Conservation (phyloP, 139 green algal species). For the Zygnema cylindricum region DNA sequence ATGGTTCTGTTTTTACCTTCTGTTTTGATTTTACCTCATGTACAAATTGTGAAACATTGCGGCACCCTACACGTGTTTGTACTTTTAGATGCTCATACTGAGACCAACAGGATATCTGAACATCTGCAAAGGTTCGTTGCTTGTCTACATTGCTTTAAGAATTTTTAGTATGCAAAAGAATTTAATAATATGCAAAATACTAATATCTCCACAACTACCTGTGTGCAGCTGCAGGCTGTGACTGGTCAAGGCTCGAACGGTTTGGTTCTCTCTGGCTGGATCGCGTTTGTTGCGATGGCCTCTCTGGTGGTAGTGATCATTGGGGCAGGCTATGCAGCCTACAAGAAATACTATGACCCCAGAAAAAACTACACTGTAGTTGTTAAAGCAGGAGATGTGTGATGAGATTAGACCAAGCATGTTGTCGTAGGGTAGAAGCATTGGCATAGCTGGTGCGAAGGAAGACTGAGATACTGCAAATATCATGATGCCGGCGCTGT, state of each 20-base stretch:
- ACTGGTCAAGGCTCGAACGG: neutral
- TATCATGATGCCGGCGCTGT: neutral
- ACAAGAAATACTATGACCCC: slow-evolving; percentile 50
- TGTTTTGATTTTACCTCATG: too few species aligned
- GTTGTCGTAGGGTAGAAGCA: neutral
- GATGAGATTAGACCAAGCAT: neutral
- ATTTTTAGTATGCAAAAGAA: too few species aligned
- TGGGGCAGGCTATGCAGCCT: slow-evolving; percentile 25
- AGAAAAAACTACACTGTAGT: slow-evolving; percentile 53
- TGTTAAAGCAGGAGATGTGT: slow-evolving; percentile 60
- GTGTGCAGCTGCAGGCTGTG: slow-evolving; percentile 29
- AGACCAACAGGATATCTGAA: too few species aligned
- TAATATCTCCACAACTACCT: too few species aligned
- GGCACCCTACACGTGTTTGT: too few species aligned
- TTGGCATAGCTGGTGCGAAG: neutral
- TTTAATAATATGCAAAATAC: too few species aligned
- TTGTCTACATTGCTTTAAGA: too few species aligned
- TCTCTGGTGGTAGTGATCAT: slow-evolving; percentile 53
- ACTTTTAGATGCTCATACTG: too few species aligned
- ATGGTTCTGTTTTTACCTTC: too few species aligned
- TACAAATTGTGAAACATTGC: too few species aligned
- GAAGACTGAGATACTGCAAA: too few species aligned
- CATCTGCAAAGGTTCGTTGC: too few species aligned
- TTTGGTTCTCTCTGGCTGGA: slow-evolving; percentile 71
- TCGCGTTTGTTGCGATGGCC: slow-evolving; percentile 47